phyloP scores from a whole-genome alignment of 1,284 basidiomycete species.

The Trametes hirsuta region DNA sequence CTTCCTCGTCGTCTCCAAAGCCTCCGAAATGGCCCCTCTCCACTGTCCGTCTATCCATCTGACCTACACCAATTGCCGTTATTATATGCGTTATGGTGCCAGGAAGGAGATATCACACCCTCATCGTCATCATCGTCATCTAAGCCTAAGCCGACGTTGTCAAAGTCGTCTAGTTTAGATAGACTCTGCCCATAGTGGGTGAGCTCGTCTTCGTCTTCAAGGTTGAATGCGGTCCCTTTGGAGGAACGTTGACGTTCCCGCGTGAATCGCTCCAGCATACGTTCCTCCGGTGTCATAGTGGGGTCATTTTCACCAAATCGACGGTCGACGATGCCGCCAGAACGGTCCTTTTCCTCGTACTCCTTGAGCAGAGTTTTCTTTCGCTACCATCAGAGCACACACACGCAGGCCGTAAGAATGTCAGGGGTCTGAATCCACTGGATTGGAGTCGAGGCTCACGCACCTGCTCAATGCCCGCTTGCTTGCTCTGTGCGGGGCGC shows the following conservation, averaged over 20 bases:
- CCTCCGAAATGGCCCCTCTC: slow-evolving; percentile 83
- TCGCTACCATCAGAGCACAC: slow-evolving; percentile 52
- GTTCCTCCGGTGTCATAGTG: slow-evolving; percentile 89
- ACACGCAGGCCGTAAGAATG: background rate
- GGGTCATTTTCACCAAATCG: slow-evolving; percentile 97
- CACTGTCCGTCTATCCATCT: slow-evolving; percentile 70
- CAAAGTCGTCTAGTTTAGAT: slow-evolving; percentile 87
- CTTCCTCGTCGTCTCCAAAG: slow-evolving; percentile 72
- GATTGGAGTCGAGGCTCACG: slow-evolving; percentile 30
- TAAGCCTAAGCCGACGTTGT: slow-evolving; percentile 72
- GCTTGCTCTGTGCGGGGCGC: slow-evolving; percentile 84
- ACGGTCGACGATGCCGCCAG: slow-evolving; percentile 90
- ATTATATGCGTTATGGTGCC: background rate
- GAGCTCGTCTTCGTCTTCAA: slow-evolving; percentile 89
- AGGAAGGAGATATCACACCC: slow-evolving; percentile 27
- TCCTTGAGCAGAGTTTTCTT: slow-evolving; percentile 90
- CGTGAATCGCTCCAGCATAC: slow-evolving; percentile 97
- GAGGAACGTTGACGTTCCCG: slow-evolving; percentile 82
- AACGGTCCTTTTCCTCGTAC: slow-evolving; percentile 75
- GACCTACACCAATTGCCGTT: slow-evolving; percentile 43
- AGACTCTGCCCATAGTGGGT: slow-evolving; percentile 93
- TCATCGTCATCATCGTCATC: slow-evolving; percentile 72
- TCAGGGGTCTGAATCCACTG: background rate
- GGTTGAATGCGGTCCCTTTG: slow-evolving; percentile 85
- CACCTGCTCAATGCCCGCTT: slow-evolving; percentile 90